Evolutionary conservation across 192 early-diverging fungal genomes (phyloP), one percentile per base, ranked within the genome.

Genomic region (Coemansia sp.): DNA sequence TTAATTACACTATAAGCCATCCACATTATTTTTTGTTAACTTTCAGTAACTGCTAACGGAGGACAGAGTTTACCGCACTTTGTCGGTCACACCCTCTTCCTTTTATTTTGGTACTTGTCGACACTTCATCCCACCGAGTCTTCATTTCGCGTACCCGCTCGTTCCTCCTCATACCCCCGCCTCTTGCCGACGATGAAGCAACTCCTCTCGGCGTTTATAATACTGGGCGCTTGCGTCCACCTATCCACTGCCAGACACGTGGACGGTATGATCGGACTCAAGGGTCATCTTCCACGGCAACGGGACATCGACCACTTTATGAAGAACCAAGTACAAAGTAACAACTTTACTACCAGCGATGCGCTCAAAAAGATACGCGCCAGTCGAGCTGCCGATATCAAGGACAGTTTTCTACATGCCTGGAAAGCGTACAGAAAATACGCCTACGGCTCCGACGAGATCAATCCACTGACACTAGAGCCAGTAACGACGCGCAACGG

Each of bases 361-460:
- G 34, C 69, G 2, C 42, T 75, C 24, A 68, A 74, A 42, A 76
- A 71, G 44, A 27, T 79, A 31, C 88, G 90, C 72, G 83, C 84
- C 3, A 75, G 79, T 39, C 84, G 82, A 5, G 82, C 82, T 19
- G 74, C 85, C 31, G 83, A 84, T 12, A 83, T 93, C 15, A 84
- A 86, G 66, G 76, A 84, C 29, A 88, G 83, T 1, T 92, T 93
- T 74, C 65, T 67, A 11, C 85, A 86, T 44, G 86, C 91, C 0
- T 93, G 94, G 93, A 72, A 86, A n/a, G 90, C 88, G 0, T 98
- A 98, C 83, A 86, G 67, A 31, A 79, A 87, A 8, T 86, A 88
- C 62, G 91, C 92, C 0, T 93, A 91, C 79, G 92, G 93, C 39
- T 72, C 86, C 29, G 95, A 97, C 70, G 91, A 92, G 66, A 84